Evolutionary conservation across 805 yeast species (phyloP), one percentile per base, ranked within the genome.

Genomic region (Saccharomyces jurei): DNA sequence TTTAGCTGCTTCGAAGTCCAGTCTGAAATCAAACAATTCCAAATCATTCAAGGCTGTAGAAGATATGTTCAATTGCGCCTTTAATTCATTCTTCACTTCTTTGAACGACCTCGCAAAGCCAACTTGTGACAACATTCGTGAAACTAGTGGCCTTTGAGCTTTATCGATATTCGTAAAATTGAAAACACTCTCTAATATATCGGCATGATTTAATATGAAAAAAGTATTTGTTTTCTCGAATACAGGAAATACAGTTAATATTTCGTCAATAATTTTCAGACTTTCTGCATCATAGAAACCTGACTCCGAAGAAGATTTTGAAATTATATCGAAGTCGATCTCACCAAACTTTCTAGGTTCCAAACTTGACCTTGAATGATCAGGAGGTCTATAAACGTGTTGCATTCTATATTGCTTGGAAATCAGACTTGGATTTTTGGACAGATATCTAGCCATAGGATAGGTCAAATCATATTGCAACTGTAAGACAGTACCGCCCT

Each of bases 381-480:
- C 78, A 49, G 79, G 77, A 0, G 90, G 84, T 50, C 98, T 78
- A 66, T 82, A 94, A 1, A 94, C 98, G 61, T 82, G 81, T 51
- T 88, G 96, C 58, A 86, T 81, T 29, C 95, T 76, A 67, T 75
- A 92, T 17, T 86, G 74, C 67, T 92, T 91, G 2, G 68, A 56
- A 13, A 64, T 63, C 53, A 68, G 65, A 49, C 62, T 62, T 21
- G 77, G 77, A n/a, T 76, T 74, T 53, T 86, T 81, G 2, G 97
- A 90, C 31, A 94, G 69, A 50, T 82, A 76, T 60, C 98, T 76
- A 0, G 99, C 99, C 74, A 87, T 81, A 0, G 99, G 98, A 32
- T 91, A 73, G 0, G 96, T 87, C 57, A 91, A 75, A 67, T 94
- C 99, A 65, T 87, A 90, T 2, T 97, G 96, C 32, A 94, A 71